phyloP scores from a whole-genome alignment of 345 rosid genomes.

The Lepidium didymum region DNA sequence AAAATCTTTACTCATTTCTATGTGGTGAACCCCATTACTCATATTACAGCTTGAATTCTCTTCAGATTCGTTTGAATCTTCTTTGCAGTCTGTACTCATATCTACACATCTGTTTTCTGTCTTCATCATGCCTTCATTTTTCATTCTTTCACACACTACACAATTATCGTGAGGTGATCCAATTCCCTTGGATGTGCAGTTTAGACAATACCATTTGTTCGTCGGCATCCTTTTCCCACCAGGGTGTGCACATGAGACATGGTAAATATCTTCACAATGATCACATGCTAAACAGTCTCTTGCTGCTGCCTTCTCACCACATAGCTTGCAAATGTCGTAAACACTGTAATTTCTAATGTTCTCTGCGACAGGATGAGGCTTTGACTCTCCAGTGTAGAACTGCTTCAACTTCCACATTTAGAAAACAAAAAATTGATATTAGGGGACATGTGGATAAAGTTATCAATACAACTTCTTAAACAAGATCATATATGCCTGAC shows the following conservation, averaged over 20 bases:
- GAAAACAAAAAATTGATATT: background rate
- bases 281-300: slow-evolving; percentile 70
- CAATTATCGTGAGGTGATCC: slow-evolving; percentile 72
- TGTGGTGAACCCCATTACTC: slow-evolving; percentile 25
- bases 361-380: slow-evolving; percentile 40
- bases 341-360: slow-evolving; percentile 30
- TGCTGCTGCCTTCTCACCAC: slow-evolving; percentile 64
- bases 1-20: slow-evolving; percentile 7
- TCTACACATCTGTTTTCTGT: slow-evolving; percentile 26
- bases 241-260: slow-evolving; percentile 73
- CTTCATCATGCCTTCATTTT: slow-evolving; percentile 28
- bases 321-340: slow-evolving; percentile 38
- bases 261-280: slow-evolving; percentile 82
- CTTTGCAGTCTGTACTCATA: slow-evolving; percentile 24
- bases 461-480: background rate
- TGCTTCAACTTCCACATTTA: slow-evolving; percentile 28
- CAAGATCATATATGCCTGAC: background rate
- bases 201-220: slow-evolving; percentile 67
- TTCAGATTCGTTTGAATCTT: slow-evolving; percentile 28
- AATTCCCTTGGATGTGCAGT: slow-evolving; percentile 52
- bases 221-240: slow-evolving; percentile 56
- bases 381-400: slow-evolving; percentile 31
- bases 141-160: slow-evolving; percentile 60
- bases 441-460: background rate
- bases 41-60: slow-evolving; percentile 39